Evolutionary conservation across 495 filamentous ascomycete species (phyloP).

Genomic region (Penicillium egyptiacum): DNA sequence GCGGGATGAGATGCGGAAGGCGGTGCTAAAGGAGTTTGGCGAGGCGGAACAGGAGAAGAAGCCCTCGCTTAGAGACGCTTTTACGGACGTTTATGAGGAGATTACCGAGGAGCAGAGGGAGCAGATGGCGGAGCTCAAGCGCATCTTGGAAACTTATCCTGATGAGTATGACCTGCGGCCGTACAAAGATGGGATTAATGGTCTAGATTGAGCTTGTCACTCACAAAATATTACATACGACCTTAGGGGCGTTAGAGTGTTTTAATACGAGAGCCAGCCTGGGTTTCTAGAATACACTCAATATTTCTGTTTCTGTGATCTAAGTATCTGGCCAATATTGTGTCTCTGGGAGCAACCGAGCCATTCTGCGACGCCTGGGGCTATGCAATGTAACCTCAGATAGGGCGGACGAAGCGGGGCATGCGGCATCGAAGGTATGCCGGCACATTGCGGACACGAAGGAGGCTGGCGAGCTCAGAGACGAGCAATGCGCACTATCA

Average conservation of each 20-base stretch:
- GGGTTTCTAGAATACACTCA: too few relatives aligned
- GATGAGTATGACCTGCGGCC: slow-evolving; percentile 85
- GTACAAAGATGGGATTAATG: slow-evolving; percentile 74
- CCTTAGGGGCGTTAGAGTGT: not conserved
- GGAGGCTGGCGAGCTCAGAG: too few relatives aligned
- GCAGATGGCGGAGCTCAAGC: slow-evolving; percentile 78
- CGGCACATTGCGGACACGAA: too few relatives aligned
- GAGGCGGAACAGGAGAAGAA: slow-evolving; percentile 90
- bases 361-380: too few relatives aligned
- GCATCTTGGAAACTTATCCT: slow-evolving; percentile 80
- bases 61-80: slow-evolving; percentile 72
- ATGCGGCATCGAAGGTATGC: too few relatives aligned
- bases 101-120: slow-evolving; percentile 75
- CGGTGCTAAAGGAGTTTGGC: slow-evolving; percentile 79
- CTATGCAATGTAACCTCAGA: too few relatives aligned
- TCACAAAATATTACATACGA: not conserved
- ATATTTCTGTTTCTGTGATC: too few relatives aligned
- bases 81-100: slow-evolving; percentile 85
- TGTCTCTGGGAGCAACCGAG: too few relatives aligned
- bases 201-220: slow-evolving; percentile 39
- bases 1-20: slow-evolving; percentile 63
- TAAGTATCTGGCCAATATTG: too few relatives aligned
- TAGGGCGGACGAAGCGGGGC: too few relatives aligned
- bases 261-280: not conserved
- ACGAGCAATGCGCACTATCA: too few relatives aligned